Base-by-base conservation (phyloP, 352 stramenopile genomes). In the Pythium guiyangense region DNA sequence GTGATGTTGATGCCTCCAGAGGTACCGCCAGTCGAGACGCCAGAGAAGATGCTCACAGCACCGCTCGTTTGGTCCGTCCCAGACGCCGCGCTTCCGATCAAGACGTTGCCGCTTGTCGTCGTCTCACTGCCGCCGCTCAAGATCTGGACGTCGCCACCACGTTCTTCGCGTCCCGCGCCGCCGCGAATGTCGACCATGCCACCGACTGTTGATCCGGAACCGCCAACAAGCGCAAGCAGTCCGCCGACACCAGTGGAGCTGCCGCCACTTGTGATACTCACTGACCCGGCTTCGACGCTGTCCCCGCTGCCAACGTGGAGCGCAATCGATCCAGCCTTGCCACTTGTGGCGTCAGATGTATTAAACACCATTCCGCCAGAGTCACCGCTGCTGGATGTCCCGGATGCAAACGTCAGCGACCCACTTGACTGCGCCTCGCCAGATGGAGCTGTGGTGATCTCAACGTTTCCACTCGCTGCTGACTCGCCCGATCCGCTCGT, bases 1-100 rank as follows among this genome's bases (percentile, higher is more conserved):
- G 42, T 48, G 26, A 75, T 49, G 17, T 49, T 64, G 20, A 75
- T 59, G 18, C 26, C 44, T 25, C 64, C 67, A 0, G 67, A 69
- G 27, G 56, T 39, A 11, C 57, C 62, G 2, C 50, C 46, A 29
- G n/a, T 46, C 15, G 54, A 58, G n/a, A 45, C n/a, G 6, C 58
- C 58, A 5, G 58, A 64, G n/a, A 47, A 64, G 26, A 64, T 60
- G 18, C 25, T 43, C 18, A 64, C 44, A 27, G 14, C 50, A 11
- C 52, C 58, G 15, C 58, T 64, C 18, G 35, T 48, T 25, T 62
- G 50, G 25, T 54, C 57, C 3, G 4, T 54, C 29, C 35, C 49
- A n/a, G 57, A 49, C 11, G 57, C 29, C 18, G 51, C 54, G 12
- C 57, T 59, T 11, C 34, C 18, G 37, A 69, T 62, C 10, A 53